A percentile compares a stretch with the other conserved stretches of the same genome.
Evolutionary conservation across 805 yeast species (phyloP).

Genomic region (Nakazawaea wickerhamii): DNA sequence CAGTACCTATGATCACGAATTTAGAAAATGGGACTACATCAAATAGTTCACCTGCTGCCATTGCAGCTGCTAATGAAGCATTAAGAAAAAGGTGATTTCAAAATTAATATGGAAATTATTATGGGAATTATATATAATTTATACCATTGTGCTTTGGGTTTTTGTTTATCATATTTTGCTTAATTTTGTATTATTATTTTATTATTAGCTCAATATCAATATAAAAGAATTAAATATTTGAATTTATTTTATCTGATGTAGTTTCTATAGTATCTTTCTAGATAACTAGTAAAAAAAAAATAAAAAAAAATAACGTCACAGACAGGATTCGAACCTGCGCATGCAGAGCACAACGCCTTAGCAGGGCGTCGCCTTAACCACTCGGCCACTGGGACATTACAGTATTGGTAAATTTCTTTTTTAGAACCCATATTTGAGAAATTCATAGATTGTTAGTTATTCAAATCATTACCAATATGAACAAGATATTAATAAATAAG

Average conservation of each 20-base stretch:
- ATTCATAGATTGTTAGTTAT: not conserved
- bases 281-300: not conserved
- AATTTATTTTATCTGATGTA: not conserved
- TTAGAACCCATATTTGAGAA: not conserved
- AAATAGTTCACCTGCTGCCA: slow-evolving; percentile 9
- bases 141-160: too few relatives aligned
- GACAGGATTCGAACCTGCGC: slow-evolving; percentile 99
- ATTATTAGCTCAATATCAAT: not conserved
- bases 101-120: too few relatives aligned
- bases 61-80: slow-evolving; percentile 11
- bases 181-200: not conserved
- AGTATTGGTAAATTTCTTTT: not conserved
- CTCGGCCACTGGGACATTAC: slow-evolving; percentile 59
- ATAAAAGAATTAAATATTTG: not conserved
- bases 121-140: too few relatives aligned
- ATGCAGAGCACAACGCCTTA: slow-evolving; percentile 86
- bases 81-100: slow-evolving; percentile 1
- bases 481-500: not conserved
- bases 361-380: slow-evolving; percentile 77
- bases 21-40: slow-evolving; percentile 15
- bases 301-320: slow-evolving; percentile 63
- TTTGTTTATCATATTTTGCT: not conserved
- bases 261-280: not conserved
- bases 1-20: slow-evolving; percentile 16
- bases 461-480: not conserved